Percentiles rank a stretch among this genome's conserved stretches.
These are phyloP conservation scores for Neonectria magnoliae DNA, from an alignment of 2,329 filamentous ascomycete genomes.

Conservation along the genomic window DNA sequence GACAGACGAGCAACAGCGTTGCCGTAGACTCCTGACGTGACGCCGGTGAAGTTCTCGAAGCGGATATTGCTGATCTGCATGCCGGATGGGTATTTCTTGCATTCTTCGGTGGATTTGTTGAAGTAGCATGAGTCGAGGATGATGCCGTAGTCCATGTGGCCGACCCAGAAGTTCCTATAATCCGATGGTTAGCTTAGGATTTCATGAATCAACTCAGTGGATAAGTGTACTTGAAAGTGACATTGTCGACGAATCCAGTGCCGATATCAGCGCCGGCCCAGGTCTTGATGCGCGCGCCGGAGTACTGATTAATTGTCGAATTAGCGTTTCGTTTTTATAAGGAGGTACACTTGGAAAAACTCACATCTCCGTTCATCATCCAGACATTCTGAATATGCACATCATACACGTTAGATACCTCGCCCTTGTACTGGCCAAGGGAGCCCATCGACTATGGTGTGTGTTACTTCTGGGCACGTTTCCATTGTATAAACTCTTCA, in stretches of 20 bases:
- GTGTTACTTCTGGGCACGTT: background rate
- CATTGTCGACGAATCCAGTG: constrained; percentile 69
- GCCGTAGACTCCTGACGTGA: constrained; percentile 65
- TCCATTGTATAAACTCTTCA: constrained; percentile 9
- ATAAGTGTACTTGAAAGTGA: constrained; percentile 59
- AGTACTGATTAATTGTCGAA: constrained; percentile 35
- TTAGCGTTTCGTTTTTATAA: background rate
- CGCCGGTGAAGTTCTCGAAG: constrained; percentile 68
- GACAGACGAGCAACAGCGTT: constrained; percentile 64
- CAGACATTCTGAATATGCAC: constrained; percentile 69
- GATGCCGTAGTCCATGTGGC: constrained; percentile 66
- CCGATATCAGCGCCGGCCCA: constrained; percentile 68
- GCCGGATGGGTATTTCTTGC: constrained; percentile 62
- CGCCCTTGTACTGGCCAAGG: constrained; percentile 66
- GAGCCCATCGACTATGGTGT: constrained; percentile 57
- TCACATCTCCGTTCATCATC: constrained; percentile 56
- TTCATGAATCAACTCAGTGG: accelerated
- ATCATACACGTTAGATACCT: constrained; percentile 65
- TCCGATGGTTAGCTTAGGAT: background rate
- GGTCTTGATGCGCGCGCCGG: constrained; percentile 68
- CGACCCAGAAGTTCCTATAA: constrained; percentile 63
- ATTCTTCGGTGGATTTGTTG: constrained; percentile 60
- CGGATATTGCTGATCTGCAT: constrained; percentile 68
- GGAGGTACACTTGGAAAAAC: accelerated
- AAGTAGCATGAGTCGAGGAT: constrained; percentile 73